phyloP scores from a whole-genome alignment of 2,329 filamentous ascomycete species.

The Orbilia blumenaviensis region DNA sequence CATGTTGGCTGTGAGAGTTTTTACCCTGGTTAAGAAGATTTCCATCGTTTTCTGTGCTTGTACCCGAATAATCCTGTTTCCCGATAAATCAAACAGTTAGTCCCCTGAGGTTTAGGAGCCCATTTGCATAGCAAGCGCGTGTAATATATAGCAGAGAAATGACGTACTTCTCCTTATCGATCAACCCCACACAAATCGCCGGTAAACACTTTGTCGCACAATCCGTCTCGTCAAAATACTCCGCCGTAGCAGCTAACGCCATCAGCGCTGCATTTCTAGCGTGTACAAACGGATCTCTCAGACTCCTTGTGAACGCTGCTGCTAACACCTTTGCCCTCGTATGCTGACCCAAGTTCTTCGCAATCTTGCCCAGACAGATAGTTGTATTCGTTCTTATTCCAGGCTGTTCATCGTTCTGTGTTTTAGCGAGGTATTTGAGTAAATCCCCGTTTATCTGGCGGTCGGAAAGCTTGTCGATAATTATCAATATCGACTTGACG shows the following conservation, averaged over 20 bases:
- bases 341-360: constrained; percentile 80
- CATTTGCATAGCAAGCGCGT: too few relatives aligned
- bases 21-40: constrained; percentile 80
- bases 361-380: constrained; percentile 95
- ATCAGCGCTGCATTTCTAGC: constrained; percentile 88
- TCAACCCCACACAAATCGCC: constrained; percentile 79
- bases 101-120: too few relatives aligned
- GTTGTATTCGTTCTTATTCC: constrained; percentile 98
- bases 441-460: constrained; percentile 93
- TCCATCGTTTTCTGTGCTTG: constrained; percentile 91
- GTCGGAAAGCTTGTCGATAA: constrained; percentile 85
- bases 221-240: constrained; percentile 89
- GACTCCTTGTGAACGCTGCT: constrained; percentile 86
- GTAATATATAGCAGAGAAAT: neutral
- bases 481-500: constrained; percentile 86
- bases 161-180: constrained; percentile 87
- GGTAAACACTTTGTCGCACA: constrained; percentile 85
- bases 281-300: constrained; percentile 93
- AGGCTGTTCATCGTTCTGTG: constrained; percentile 95
- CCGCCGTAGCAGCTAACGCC: constrained; percentile 83
- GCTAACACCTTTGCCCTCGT: constrained; percentile 89
- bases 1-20: constrained; percentile 79
- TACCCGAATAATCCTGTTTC: constrained; percentile 76
- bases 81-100: constrained; percentile 1
- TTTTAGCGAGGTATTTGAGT: constrained; percentile 88